Conservation (phyloP, 768 basidiomycete species). For the Tulasnella sp. region DNA sequence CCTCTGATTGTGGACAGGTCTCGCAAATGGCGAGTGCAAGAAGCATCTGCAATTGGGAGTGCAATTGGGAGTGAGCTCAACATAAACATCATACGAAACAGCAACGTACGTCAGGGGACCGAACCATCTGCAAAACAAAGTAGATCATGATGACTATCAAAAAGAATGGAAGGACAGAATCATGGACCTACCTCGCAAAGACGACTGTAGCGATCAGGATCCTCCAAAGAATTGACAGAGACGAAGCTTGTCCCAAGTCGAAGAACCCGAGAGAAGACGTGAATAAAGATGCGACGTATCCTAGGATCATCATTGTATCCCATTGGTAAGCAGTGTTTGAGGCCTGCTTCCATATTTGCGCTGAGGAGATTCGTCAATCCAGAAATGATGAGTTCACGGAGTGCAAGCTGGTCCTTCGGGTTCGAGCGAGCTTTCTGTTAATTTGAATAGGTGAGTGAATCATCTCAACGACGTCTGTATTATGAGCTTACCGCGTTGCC, state of each 20-base stretch:
- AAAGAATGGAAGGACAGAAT: neutral
- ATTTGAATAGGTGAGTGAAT: neutral
- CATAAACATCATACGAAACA: neutral
- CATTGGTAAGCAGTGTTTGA: conserved; percentile 73
- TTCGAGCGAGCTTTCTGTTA: neutral
- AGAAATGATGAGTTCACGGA: conserved; percentile 64
- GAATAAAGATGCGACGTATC: conserved; percentile 68
- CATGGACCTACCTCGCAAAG: conserved; percentile 42
- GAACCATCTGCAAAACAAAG: conserved; percentile 11
- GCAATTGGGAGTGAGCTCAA: neutral
- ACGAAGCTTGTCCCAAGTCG: conserved; percentile 52
- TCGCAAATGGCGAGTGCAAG: conserved; percentile 80
- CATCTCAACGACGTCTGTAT: neutral
- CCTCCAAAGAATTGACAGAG: conserved; percentile 34
- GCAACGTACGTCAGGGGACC: conserved; percentile 5
- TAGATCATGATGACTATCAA: neutral
- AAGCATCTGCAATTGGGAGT: conserved; percentile 31
- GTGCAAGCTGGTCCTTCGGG: conserved; percentile 24
- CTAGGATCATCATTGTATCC: conserved; percentile 60
- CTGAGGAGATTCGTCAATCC: conserved; percentile 70
- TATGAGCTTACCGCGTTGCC: neutral
- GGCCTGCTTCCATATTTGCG: conserved; percentile 75
- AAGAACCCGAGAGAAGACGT: conserved; percentile 71
- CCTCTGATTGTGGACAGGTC: conserved; percentile 62
- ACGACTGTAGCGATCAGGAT: conserved; percentile 36